Conservation (phyloP, 495 filamentous ascomycete genomes). For the Penicillium angulare region DNA sequence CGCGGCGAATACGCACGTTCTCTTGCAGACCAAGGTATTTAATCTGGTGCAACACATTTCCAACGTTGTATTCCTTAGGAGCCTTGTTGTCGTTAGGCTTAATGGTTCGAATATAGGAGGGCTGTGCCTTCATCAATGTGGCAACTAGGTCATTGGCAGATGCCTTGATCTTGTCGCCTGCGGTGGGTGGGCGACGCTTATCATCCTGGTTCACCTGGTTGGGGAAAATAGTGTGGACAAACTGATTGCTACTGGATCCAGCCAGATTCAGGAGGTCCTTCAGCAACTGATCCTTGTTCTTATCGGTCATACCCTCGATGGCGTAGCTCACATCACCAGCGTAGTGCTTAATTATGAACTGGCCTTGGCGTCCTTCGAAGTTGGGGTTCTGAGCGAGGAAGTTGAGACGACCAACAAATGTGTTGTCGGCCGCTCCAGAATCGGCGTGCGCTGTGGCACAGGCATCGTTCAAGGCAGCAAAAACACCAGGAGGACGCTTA, state of each 20-base stretch:
- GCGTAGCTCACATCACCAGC: slow-evolving; percentile 97
- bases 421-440: slow-evolving; percentile 88
- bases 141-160: slow-evolving; percentile 95
- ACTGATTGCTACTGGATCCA: slow-evolving; percentile 76
- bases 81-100: slow-evolving; percentile 99
- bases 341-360: slow-evolving; percentile 99
- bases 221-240: slow-evolving; percentile 86
- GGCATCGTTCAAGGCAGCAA: slow-evolving; percentile 95
- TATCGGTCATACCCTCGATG: slow-evolving; percentile 97
- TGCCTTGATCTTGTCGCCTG: slow-evolving; percentile 93
- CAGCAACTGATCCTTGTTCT: slow-evolving; percentile 97
- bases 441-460: slow-evolving; percentile 97
- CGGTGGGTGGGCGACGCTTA: slow-evolving; percentile 88
- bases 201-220: slow-evolving; percentile 94
- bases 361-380: slow-evolving; percentile 88
- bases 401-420: slow-evolving; percentile 90
- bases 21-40: slow-evolving; percentile 98
- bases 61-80: slow-evolving; percentile 82
- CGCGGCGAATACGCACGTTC: slow-evolving; percentile 95
- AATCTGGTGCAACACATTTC: slow-evolving; percentile 97
- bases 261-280: slow-evolving; percentile 93
- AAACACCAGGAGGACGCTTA: slow-evolving; percentile 86
- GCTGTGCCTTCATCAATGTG: slow-evolving; percentile 94
- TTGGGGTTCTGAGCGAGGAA: slow-evolving; percentile 84
- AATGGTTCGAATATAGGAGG: slow-evolving; percentile 98